Conservation (phyloP, 331 rosid genomes). For the Cydonia oblonga region DNA sequence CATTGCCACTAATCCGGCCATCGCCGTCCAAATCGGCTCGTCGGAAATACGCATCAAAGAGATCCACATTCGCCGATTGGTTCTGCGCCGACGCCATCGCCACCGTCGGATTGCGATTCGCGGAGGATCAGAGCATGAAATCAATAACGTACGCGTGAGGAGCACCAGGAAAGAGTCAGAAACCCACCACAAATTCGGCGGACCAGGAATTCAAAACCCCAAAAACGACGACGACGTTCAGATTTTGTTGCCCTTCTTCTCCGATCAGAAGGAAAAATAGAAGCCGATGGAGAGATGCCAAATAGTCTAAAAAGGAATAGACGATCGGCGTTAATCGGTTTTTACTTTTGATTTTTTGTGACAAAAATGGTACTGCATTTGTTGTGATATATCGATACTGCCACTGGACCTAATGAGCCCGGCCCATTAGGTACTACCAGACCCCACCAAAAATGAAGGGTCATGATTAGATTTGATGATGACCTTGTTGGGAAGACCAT, state of each 20-base stretch:
- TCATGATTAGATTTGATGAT: not conserved
- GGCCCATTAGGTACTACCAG: not conserved
- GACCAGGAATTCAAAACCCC: conserved; percentile 10
- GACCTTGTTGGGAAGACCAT: not conserved
- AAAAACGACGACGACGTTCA: not conserved
- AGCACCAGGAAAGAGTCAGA: not conserved
- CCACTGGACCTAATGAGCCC: not conserved
- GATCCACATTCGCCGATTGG: conserved; percentile 73
- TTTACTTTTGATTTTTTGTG: not conserved
- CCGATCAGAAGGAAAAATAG: conserved; percentile 4
- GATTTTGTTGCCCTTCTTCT: not conserved
- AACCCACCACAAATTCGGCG: not conserved
- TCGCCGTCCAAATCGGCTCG: conserved; percentile 98
- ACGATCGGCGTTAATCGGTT: not conserved
- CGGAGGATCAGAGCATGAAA: conserved; percentile 41
- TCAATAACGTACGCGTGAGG: not conserved
- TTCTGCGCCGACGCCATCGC: conserved; percentile 70
- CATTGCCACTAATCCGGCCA: conserved; percentile 89
- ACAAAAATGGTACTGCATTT: not conserved
- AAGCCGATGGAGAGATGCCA: not conserved
- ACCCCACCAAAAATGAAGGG: not conserved
- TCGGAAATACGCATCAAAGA: conserved; percentile 89
- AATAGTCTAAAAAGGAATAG: not conserved
- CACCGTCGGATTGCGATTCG: conserved; percentile 32
- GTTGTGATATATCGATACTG: conserved; percentile 7